Base-by-base conservation (phyloP, 371 early-diverging fungal species). In the Lichtheimia ornata region DNA sequence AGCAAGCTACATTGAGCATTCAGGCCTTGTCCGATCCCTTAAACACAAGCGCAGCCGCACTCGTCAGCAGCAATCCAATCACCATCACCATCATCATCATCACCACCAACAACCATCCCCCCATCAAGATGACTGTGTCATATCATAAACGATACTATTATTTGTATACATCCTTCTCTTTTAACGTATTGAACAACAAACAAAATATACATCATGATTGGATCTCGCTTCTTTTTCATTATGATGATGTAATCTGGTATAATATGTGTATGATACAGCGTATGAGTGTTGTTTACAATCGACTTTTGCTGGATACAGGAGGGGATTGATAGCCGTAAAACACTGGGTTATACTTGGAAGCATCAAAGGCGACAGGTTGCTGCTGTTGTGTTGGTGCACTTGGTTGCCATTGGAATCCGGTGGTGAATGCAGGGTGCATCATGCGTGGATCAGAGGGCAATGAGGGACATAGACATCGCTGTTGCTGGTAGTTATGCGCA, bases 281-380 rank as follows among this genome's bases (percentile, higher is more conserved):
- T 28, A 28, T 4, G 4, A 2, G 20, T 9, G 35, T 13, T 14
- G 41, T 15, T 43, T 52, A 44, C 44, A 53, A 30, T 41, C 18
- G 51, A 22, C 43, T 42, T 35, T 49, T 24, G 15, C 18, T n/a
- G 15, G 27, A 24, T 41, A 28, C 40, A 9, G 35, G 15, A 3
- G 50, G 56, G 11, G 15, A 51, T n/a, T 40, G 62, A 53, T 75
- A 77, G n/a, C 77, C 77, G 60, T 62, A 73, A 35, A 71, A 73
- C 30, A 77, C 65, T 5, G 77, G 77, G 40, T 65, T 77, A 6
- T 55, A 64, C 12, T 60, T 59, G 17, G 77, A 59, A 6, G 68
- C 63, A 60, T 77, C 63, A 49, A 73, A 76, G 5, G 42, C 27
- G 13, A 7, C 3, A 40, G 11, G 61, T 40, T 53, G 59, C 51